Percentiles rank a stretch among this genome's conserved stretches.
Conservation (phyloP, 2,329 filamentous ascomycete species). For the Elsinoe arachidis region DNA sequence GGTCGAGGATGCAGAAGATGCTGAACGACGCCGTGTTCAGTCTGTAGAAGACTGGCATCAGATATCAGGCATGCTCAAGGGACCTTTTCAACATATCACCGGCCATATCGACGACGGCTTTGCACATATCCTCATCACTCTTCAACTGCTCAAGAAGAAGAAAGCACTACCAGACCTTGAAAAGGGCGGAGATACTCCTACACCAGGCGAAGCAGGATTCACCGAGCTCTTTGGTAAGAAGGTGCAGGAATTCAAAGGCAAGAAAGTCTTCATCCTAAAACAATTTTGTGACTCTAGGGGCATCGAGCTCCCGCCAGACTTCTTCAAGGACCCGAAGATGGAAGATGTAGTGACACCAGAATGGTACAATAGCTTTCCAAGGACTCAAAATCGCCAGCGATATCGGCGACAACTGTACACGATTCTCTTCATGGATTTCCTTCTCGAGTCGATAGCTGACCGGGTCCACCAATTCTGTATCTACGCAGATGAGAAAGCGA, state of each 20-base stretch:
- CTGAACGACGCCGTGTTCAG: constrained; percentile 17
- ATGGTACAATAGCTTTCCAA: constrained; percentile 21
- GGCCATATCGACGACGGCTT: constrained; percentile 59
- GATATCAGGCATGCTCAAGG: constrained; percentile 59
- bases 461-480: constrained; percentile 56
- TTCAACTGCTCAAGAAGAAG: constrained; percentile 37
- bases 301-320: constrained; percentile 41
- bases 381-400: constrained; percentile 27
- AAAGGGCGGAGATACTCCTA: constrained; percentile 37
- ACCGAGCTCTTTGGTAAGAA: constrained; percentile 45
- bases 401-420: constrained; percentile 62
- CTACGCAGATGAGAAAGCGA: constrained; percentile 55
- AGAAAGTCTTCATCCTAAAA: constrained; percentile 42
- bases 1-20: not conserved
- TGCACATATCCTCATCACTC: constrained; percentile 50
- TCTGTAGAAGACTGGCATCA: constrained; percentile 57
- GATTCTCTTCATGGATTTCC: constrained; percentile 61
- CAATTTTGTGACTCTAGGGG: constrained; percentile 40
- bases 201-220: constrained; percentile 54
- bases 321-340: constrained; percentile 40
- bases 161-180: constrained; percentile 43
- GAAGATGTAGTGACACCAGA: constrained; percentile 25
- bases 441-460: constrained; percentile 51
- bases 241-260: constrained; percentile 47
- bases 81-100: constrained; percentile 56